These are phyloP conservation scores for Penicillium chermesinum DNA, from an alignment of 495 filamentous ascomycete species.

Conservation along the genomic window DNA sequence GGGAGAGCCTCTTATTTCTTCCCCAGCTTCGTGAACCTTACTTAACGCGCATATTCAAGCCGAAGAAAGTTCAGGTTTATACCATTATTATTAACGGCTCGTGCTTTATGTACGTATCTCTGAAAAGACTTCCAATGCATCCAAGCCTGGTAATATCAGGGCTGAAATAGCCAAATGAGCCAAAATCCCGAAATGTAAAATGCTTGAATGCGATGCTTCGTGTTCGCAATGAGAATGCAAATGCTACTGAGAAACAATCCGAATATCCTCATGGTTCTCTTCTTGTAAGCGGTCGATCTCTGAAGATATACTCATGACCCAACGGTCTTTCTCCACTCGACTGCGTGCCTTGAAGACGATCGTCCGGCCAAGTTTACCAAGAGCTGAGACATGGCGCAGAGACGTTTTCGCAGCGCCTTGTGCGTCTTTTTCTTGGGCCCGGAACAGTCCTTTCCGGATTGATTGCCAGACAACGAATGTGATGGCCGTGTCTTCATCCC, in stretches of 20 bases:
- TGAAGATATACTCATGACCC: slow-evolving; percentile 66
- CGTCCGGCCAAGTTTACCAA: slow-evolving; percentile 60
- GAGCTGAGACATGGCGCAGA: slow-evolving; percentile 47
- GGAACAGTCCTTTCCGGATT: slow-evolving; percentile 54
- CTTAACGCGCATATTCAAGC: too few species aligned
- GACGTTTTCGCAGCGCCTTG: slow-evolving; percentile 38
- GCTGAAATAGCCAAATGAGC: not conserved
- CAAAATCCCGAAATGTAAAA: not conserved
- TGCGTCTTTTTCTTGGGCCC: slow-evolving; percentile 42
- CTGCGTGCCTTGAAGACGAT: slow-evolving; percentile 69
- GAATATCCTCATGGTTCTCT: slow-evolving; percentile 52
- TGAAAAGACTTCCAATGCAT: too few species aligned
- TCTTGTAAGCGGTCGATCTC: slow-evolving; percentile 68
- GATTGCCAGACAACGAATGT: slow-evolving; percentile 73
- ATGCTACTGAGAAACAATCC: slow-evolving; percentile 43
- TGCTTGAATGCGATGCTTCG: slow-evolving; percentile 1
- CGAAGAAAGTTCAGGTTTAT: too few species aligned
- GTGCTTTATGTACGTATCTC: not conserved
- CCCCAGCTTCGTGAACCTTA: too few species aligned
- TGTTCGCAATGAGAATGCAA: slow-evolving; percentile 4
- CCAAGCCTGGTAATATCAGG: too few species aligned
- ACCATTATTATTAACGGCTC: not conserved
- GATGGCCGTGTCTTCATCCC: slow-evolving; percentile 66
- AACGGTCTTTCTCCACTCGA: slow-evolving; percentile 67
- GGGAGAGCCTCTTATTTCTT: too few species aligned